These are phyloP conservation scores for Verbena officinalis DNA, from an alignment of 257 asterid species.

Conservation along the genomic window DNA sequence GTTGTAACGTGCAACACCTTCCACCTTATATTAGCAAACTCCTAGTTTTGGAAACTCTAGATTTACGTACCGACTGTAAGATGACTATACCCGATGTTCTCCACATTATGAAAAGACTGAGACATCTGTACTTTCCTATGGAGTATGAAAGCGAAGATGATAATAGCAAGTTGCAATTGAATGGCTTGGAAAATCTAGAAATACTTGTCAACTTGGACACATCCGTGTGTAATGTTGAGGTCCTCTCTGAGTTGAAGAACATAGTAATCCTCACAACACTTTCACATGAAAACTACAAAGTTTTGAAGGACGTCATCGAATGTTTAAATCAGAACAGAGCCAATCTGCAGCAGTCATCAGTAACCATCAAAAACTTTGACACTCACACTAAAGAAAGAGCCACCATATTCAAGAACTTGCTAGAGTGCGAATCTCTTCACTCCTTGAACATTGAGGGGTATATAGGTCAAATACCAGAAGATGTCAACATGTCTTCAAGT, in stretches of 20 bases:
- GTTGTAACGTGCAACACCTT: conserved; percentile 27
- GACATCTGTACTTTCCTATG: conserved; percentile 34
- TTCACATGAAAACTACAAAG: neutral
- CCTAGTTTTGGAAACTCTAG: conserved; percentile 31
- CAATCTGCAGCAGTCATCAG: neutral
- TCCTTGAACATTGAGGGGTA: conserved; percentile 27
- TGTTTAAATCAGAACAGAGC: neutral
- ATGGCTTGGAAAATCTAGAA: conserved; percentile 25
- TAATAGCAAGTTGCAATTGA: conserved; percentile 15
- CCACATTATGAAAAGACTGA: conserved; percentile 8
- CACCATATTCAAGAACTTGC: neutral
- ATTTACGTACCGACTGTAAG: conserved; percentile 24
- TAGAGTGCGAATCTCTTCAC: conserved; percentile 5
- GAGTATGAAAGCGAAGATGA: neutral
- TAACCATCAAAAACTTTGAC: conserved; percentile 25
- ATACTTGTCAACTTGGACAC: conserved; percentile 33
- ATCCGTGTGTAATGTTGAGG: neutral
- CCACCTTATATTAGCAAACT: conserved; percentile 28
- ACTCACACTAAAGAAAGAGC: conserved; percentile 15
- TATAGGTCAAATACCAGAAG: neutral
- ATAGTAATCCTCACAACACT: conserved; percentile 5
- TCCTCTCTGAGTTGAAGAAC: conserved; percentile 12
- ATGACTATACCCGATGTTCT: conserved; percentile 18
- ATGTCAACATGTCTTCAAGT: neutral
- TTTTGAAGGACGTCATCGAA: conserved; percentile 4